phyloP scores from a whole-genome alignment of 2,329 filamentous ascomycete species.

The Alternaria consortialis region DNA sequence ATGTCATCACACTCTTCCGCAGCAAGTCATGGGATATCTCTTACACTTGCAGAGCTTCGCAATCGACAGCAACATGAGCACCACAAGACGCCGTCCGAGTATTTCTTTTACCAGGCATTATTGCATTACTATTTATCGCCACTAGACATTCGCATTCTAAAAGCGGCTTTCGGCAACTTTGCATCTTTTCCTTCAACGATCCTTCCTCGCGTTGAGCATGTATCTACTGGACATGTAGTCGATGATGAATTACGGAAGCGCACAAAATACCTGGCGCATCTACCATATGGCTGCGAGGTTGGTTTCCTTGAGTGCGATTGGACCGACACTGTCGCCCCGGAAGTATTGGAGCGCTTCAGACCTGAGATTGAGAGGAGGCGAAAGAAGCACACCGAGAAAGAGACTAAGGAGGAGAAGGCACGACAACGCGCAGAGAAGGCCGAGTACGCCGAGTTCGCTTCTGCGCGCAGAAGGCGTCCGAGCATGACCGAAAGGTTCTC shows the following conservation, averaged over 20 bases:
- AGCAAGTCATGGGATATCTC: conserved; percentile 47
- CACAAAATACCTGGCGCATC: conserved; percentile 85
- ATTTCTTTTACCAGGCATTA: conserved; percentile 88
- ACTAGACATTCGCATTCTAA: conserved; percentile 90
- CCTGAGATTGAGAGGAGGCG: conserved; percentile 78
- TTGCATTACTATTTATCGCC: conserved; percentile 90
- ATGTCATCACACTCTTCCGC: conserved; percentile 43
- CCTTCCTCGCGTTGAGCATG: conserved; percentile 85
- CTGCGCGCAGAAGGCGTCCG: conserved; percentile 68
- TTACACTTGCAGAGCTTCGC: conserved; percentile 57
- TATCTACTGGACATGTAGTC: conserved; percentile 86
- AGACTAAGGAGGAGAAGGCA: conserved; percentile 85
- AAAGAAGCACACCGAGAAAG: conserved; percentile 83
- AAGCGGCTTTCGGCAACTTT: conserved; percentile 86
- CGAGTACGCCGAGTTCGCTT: conserved; percentile 75
- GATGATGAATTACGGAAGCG: conserved; percentile 85
- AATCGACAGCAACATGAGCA: conserved; percentile 57
- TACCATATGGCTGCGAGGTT: conserved; percentile 90
- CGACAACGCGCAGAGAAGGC: conserved; percentile 81
- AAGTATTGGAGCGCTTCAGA: conserved; percentile 78
- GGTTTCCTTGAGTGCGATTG: conserved; percentile 94
- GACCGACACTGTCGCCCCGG: conserved; percentile 83
- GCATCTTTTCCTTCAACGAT: conserved; percentile 84
- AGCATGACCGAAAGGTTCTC: conserved; percentile 63
- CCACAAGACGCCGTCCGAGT: conserved; percentile 62